These are phyloP conservation scores for Nannochloropsis granulata DNA, from an alignment of 108 stramenopile species.

Conservation along the genomic window DNA sequence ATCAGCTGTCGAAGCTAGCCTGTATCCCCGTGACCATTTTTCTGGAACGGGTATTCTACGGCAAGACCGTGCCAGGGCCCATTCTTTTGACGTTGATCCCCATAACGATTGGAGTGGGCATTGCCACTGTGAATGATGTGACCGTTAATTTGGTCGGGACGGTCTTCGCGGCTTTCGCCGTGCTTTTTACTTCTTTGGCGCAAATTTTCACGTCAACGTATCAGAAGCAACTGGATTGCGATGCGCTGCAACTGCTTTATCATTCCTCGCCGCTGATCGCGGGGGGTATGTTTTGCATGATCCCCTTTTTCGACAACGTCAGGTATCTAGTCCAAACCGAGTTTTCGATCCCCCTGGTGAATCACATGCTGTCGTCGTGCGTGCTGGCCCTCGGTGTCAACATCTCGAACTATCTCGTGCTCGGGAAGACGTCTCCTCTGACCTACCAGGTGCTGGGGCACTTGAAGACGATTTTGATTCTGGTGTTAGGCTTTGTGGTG, in stretches of 20 bases:
- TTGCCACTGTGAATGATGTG: conserved; percentile 17
- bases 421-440: conserved; percentile 25
- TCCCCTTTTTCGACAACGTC: conserved; percentile 23
- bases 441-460: conserved; percentile 27
- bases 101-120: conserved; percentile 4
- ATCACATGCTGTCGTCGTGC: conserved; percentile 2
- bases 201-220: conserved; percentile 21
- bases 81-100: conserved; percentile 12
- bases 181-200: conserved; percentile 5
- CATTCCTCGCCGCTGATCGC: conserved; percentile 27
- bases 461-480: conserved; percentile 20
- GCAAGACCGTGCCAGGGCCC: background rate
- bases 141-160: background rate
- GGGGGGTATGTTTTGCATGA: conserved; percentile 3
- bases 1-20: conserved; percentile 26
- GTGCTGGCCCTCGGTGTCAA: conserved; percentile 23
- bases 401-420: conserved; percentile 25
- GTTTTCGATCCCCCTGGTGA: background rate
- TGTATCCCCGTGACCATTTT: conserved; percentile 22
- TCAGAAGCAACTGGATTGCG: conserved; percentile 11
- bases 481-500: conserved; percentile 4
- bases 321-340: background rate
- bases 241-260: conserved; percentile 20
- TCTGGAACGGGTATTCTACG: background rate
- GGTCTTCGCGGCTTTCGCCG: conserved; percentile 5